Evolutionary conservation across 2,329 filamentous ascomycete species (phyloP).

Genomic region (Trichoderma guizhouense): DNA sequence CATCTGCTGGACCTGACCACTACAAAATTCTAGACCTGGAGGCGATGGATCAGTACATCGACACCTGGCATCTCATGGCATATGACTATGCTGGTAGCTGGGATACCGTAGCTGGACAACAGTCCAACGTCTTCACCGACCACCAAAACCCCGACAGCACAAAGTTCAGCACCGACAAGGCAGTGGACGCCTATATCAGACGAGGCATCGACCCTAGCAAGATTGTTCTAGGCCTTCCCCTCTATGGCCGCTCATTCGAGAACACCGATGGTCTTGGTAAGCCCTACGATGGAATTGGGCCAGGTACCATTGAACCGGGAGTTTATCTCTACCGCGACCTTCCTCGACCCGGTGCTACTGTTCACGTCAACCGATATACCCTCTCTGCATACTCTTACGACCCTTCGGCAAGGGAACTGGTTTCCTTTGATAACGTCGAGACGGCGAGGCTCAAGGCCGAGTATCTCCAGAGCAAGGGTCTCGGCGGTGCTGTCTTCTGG

Average conservation of each 20-base stretch:
- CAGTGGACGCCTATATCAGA: constrained; percentile 51
- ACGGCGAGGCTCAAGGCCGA: constrained; percentile 59
- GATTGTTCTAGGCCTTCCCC: constrained; percentile 71
- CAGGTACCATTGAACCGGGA: constrained; percentile 56
- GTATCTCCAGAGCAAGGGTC: constrained; percentile 56
- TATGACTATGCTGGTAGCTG: constrained; percentile 70
- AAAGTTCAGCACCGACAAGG: constrained; percentile 65
- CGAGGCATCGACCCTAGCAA: constrained; percentile 59
- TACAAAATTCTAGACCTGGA: constrained; percentile 49
- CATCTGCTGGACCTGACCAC: constrained; percentile 46
- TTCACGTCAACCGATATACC: constrained; percentile 53
- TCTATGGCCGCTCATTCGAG: constrained; percentile 75
- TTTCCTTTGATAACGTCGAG: constrained; percentile 65
- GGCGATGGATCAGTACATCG: constrained; percentile 55
- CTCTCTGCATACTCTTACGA: constrained; percentile 74
- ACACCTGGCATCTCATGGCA: constrained; percentile 63
- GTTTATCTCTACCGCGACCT: constrained; percentile 73
- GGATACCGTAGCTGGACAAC: constrained; percentile 61
- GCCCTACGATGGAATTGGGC: constrained; percentile 60
- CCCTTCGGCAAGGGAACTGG: constrained; percentile 52
- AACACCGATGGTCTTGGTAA: constrained; percentile 65
- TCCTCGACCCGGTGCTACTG: constrained; percentile 56
- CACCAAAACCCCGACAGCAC: constrained; percentile 52
- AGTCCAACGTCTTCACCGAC: constrained; percentile 64
- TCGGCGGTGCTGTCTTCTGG: constrained; percentile 84